These are phyloP conservation scores for Chimonanthus salicifolius DNA, from an alignment of 164 flowering plant genomes.

Conservation along the genomic window DNA sequence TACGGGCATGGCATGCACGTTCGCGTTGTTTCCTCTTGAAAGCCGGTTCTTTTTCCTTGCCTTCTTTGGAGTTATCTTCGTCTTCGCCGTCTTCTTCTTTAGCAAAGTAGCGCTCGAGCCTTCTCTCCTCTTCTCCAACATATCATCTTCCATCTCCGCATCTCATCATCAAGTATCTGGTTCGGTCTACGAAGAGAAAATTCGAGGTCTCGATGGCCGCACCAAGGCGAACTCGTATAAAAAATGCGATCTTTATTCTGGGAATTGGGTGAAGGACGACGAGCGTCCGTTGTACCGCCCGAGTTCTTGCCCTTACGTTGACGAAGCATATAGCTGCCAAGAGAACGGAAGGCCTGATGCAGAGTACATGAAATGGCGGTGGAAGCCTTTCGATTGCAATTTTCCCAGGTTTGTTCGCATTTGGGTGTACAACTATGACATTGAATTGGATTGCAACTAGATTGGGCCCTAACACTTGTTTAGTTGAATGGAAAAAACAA, in stretches of 20 bases:
- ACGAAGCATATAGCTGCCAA: slow-evolving; percentile 75
- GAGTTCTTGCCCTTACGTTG: slow-evolving; percentile 70
- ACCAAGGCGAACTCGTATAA: slow-evolving; percentile 6
- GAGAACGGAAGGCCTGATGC: slow-evolving; percentile 65
- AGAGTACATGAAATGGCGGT: slow-evolving; percentile 69
- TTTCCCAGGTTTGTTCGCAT: slow-evolving; percentile 59
- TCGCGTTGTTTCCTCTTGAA: background rate
- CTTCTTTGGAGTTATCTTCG: background rate
- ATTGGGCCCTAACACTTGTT: no score
- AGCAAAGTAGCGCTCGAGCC: background rate
- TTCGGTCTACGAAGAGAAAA: background rate
- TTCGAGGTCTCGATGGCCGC: background rate
- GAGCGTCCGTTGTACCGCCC: slow-evolving; percentile 60
- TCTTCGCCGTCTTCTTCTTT: slow-evolving; percentile 12
- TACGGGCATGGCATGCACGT: no score
- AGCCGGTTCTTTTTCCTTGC: slow-evolving; percentile 2
- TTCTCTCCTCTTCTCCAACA: background rate
- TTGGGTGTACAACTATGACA: background rate
- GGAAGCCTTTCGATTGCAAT: slow-evolving; percentile 82
- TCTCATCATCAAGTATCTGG: background rate
- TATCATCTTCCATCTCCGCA: slow-evolving; percentile 10
- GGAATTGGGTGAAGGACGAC: slow-evolving; percentile 74
- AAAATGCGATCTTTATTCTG: slow-evolving; percentile 56
- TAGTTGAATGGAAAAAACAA: no score
- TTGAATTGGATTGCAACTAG: background rate